phyloP scores from a whole-genome alignment of 306 rosid genomes.

The Quercus robur region DNA sequence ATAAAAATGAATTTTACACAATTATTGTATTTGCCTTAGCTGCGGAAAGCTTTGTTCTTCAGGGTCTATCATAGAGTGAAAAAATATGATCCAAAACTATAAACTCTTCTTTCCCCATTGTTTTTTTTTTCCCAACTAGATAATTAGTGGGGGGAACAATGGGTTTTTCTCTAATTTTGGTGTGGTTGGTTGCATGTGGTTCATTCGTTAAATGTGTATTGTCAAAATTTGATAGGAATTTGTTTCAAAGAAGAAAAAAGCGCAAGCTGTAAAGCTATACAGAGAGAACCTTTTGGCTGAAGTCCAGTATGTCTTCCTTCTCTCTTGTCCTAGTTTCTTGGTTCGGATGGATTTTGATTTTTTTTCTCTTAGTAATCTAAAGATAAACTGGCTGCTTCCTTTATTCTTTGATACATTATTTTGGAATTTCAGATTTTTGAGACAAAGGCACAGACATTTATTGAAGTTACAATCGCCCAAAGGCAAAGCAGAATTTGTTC shows the following conservation, averaged over 20 bases:
- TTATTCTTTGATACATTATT: not conserved
- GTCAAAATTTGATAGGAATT: constrained; percentile 39
- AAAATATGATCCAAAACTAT: not conserved
- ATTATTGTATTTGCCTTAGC: not conserved
- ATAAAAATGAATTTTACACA: not conserved
- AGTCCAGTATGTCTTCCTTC: constrained; percentile 42
- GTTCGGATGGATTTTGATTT: not conserved
- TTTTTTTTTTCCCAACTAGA: no score
- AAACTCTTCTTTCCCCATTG: no score
- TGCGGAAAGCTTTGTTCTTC: not conserved
- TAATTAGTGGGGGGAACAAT: not conserved
- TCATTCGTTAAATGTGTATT: not conserved
- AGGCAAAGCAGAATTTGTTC: constrained; percentile 17
- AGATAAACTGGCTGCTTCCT: not conserved
- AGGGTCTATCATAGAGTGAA: not conserved
- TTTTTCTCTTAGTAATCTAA: not conserved
- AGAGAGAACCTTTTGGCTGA: constrained; percentile 41
- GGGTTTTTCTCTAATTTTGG: not conserved
- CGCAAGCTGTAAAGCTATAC: constrained; percentile 21
- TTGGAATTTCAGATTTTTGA: constrained; percentile 47
- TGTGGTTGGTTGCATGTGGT: not conserved
- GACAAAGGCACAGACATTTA: constrained; percentile 32
- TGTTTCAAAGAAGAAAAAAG: constrained; percentile 47
- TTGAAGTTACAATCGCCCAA: constrained; percentile 20
- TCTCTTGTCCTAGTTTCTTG: not conserved